A percentile compares a stretch with the other conserved stretches of the same genome.
Evolutionary conservation across 495 filamentous ascomycete genomes (phyloP).

Genomic region (Geoglossum glabrum): DNA sequence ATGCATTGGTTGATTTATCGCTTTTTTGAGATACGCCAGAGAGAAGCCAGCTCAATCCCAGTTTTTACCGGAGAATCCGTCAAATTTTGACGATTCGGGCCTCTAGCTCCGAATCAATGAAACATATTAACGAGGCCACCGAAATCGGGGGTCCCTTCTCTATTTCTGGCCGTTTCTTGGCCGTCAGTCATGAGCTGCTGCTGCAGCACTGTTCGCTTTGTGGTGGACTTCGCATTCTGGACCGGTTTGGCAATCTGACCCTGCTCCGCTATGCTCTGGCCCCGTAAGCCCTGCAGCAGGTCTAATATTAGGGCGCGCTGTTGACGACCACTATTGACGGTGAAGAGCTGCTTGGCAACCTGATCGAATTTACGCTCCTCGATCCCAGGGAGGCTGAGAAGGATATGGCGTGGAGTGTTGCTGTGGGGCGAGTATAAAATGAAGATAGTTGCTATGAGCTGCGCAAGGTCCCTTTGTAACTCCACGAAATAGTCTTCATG

Average conservation of each 20-base stretch:
- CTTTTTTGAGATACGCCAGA: not conserved
- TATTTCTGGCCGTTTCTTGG: slow-evolving; percentile 25
- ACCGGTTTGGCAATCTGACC: slow-evolving; percentile 49
- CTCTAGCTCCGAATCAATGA: slow-evolving; percentile 18
- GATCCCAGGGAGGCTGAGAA: slow-evolving; percentile 39
- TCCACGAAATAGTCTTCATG: slow-evolving; percentile 95
- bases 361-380: slow-evolving; percentile 34
- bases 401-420: slow-evolving; percentile 31
- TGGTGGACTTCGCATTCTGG: slow-evolving; percentile 28
- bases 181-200: slow-evolving; percentile 21
- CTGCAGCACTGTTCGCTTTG: slow-evolving; percentile 24
- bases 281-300: slow-evolving; percentile 64
- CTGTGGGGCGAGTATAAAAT: slow-evolving; percentile 48
- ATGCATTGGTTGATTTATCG: not conserved
- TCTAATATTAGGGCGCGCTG: slow-evolving; percentile 75
- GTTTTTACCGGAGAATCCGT: not conserved
- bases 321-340: slow-evolving; percentile 37
- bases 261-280: slow-evolving; percentile 79
- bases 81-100: not conserved
- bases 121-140: slow-evolving; percentile 51
- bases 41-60: not conserved
- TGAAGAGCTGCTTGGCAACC: slow-evolving; percentile 33
- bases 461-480: slow-evolving; percentile 78
- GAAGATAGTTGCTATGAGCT: slow-evolving; percentile 71
- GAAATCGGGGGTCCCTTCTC: slow-evolving; percentile 39